Conservation (phyloP, 2,329 filamentous ascomycete species). For the Fulvia fulva region DNA sequence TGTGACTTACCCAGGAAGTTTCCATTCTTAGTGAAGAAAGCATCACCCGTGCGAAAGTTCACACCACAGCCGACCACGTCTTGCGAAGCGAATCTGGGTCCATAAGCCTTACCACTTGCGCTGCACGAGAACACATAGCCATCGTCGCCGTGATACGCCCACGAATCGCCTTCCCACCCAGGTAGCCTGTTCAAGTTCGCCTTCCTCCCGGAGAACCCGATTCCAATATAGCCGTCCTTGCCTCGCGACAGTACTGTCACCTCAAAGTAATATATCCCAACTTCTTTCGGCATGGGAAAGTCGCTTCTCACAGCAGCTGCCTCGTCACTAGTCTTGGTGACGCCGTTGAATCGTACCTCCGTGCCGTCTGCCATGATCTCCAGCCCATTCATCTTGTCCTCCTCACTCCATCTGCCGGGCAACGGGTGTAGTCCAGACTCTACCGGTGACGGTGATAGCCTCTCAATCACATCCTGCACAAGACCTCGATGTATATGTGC, state of each 20-base stretch:
- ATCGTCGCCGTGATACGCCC: constrained; percentile 65
- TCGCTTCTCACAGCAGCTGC: constrained; percentile 79
- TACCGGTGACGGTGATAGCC: constrained; percentile 49
- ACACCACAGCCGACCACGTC: constrained; percentile 63
- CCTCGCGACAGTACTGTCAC: constrained; percentile 62
- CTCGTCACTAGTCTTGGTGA: constrained; percentile 62
- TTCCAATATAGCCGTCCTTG: constrained; percentile 57
- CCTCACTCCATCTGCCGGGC: constrained; percentile 76
- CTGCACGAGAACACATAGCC: constrained; percentile 60
- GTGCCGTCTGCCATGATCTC: constrained; percentile 71
- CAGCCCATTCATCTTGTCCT: constrained; percentile 68
- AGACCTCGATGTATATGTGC: constrained; percentile 64
- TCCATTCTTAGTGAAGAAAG: constrained; percentile 65
- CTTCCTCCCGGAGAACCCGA: constrained; percentile 59
- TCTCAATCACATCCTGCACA: constrained; percentile 80
- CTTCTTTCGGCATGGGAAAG: constrained; percentile 80
- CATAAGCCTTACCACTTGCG: constrained; percentile 55
- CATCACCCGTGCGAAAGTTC: constrained; percentile 58
- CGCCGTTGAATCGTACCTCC: constrained; percentile 62
- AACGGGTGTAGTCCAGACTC: constrained; percentile 64
- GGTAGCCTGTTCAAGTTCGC: constrained; percentile 58
- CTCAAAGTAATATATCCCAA: constrained; percentile 94
- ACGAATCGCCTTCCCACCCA: constrained; percentile 63
- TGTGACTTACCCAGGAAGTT: constrained; percentile 49
- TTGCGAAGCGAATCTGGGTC: constrained; percentile 55